These are phyloP conservation scores for Plenodomus biglobosus DNA, from an alignment of 2,329 filamentous ascomycete genomes.

Conservation along the genomic window DNA sequence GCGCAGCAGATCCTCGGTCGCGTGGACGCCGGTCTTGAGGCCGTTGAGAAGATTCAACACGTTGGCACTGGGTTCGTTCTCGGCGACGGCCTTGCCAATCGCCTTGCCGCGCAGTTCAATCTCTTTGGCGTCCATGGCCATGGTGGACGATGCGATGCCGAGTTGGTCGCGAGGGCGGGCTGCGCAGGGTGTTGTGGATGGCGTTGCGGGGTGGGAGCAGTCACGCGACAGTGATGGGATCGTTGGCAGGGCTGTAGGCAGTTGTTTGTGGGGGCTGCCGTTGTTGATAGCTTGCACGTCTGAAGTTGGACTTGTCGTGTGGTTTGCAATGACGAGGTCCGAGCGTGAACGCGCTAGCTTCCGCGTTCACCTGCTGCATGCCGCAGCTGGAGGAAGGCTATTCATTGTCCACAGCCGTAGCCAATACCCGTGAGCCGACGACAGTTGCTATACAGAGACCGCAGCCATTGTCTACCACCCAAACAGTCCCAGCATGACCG, in stretches of 20 bases:
- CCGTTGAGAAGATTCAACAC: slow-evolving; percentile 74
- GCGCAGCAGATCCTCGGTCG: slow-evolving; percentile 86
- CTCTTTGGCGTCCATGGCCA: slow-evolving; percentile 75
- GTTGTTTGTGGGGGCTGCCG: neutral
- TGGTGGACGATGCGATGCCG: slow-evolving; percentile 7
- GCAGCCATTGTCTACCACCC: neutral
- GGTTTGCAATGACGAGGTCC: slow-evolving; percentile 16
- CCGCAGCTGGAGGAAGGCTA: slow-evolving; percentile 5
- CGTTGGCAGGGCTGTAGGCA: neutral
- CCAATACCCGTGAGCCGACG: neutral
- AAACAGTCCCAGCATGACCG: slow-evolving; percentile 46
- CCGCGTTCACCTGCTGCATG: slow-evolving; percentile 11
- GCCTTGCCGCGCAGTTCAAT: slow-evolving; percentile 75
- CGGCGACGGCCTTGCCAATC: slow-evolving; percentile 74
- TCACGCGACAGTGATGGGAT: slow-evolving; percentile 2
- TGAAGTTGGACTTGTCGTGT: slow-evolving; percentile 14
- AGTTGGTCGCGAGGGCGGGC: slow-evolving; percentile 1
- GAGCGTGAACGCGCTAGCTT: slow-evolving; percentile 19
- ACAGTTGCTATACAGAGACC: neutral
- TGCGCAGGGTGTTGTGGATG: slow-evolving; percentile 8
- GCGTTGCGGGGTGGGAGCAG: slow-evolving; percentile 6
- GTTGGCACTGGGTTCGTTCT: slow-evolving; percentile 71
- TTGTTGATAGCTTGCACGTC: slow-evolving; percentile 5
- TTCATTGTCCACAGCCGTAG: neutral
- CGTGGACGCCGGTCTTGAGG: slow-evolving; percentile 76